Conservation (phyloP, 108 stramenopile species). For the Cyclotella choctawhatcheeana region DNA sequence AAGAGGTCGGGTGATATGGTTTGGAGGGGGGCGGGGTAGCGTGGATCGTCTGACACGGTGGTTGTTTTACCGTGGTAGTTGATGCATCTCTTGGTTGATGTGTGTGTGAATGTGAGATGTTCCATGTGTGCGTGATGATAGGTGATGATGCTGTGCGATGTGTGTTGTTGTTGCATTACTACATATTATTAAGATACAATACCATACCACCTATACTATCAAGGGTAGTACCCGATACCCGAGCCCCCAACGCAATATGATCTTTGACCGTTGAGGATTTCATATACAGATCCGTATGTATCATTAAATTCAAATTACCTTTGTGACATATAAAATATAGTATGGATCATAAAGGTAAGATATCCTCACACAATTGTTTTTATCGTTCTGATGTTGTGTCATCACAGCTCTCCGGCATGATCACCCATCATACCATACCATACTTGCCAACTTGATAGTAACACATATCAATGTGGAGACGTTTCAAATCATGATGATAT, state of each 20-base stretch:
- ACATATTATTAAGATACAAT: background rate
- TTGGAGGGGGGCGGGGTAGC: slow-evolving; percentile 16
- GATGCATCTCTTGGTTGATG: background rate
- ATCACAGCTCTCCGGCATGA: background rate
- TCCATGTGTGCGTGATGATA: background rate
- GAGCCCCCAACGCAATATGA: background rate
- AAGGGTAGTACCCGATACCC: too few species aligned
- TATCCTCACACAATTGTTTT: slow-evolving; percentile 9
- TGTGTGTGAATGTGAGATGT: background rate
- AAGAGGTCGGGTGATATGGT: slow-evolving; percentile 68
- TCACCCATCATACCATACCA: too few species aligned
- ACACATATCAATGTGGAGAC: background rate
- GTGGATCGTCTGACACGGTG: slow-evolving; percentile 26
- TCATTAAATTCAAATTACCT: slow-evolving; percentile 16
- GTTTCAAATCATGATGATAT: background rate
- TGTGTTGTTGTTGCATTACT: background rate
- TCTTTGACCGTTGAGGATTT: slow-evolving; percentile 4
- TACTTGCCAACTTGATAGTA: background rate
- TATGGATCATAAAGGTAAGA: background rate
- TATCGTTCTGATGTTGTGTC: background rate
- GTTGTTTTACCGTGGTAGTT: too few species aligned
- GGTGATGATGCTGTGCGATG: background rate
- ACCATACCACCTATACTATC: too few species aligned
- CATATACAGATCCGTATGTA: background rate
- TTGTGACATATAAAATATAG: background rate